phyloP scores from a whole-genome alignment of 78 protist species.

The Dictyostelium firmibasis region DNA sequence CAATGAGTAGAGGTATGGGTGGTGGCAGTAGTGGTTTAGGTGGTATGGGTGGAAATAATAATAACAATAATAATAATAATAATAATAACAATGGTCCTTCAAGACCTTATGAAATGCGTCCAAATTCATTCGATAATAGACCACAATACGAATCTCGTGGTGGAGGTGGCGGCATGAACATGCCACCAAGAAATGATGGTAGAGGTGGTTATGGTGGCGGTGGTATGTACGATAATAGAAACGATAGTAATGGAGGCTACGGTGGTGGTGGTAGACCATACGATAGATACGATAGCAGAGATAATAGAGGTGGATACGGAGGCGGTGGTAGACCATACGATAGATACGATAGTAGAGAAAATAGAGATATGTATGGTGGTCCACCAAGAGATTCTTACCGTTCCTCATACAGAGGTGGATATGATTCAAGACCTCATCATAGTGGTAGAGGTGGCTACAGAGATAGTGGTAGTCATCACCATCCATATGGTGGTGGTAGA shows the following conservation, averaged over 20 bases:
- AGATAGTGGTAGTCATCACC: background rate
- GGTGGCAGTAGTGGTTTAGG: slow-evolving; percentile 19
- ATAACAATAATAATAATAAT: background rate
- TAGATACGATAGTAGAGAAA: slow-evolving; percentile 17
- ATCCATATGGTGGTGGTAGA: slow-evolving; percentile 24
- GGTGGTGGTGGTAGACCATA: slow-evolving; percentile 1
- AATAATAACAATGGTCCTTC: background rate
- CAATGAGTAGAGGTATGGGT: background rate
- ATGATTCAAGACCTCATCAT: slow-evolving; percentile 24
- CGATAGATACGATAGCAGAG: slow-evolving; percentile 20
- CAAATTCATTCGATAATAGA: background rate
- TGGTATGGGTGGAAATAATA: background rate
- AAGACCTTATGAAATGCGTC: background rate
- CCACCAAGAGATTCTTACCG: slow-evolving; percentile 3
- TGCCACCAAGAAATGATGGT: background rate
- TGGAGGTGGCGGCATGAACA: background rate
- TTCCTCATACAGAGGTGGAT: background rate
- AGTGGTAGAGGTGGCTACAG: slow-evolving; percentile 30
- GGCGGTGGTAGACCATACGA: background rate
- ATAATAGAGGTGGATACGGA: background rate
- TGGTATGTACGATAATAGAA: background rate
- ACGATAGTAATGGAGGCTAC: background rate
- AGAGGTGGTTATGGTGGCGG: background rate
- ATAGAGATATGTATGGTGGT: background rate
- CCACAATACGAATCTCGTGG: background rate